Conservation (phyloP, 306 rosid genomes). For the Lithocarpus polystachyus region DNA sequence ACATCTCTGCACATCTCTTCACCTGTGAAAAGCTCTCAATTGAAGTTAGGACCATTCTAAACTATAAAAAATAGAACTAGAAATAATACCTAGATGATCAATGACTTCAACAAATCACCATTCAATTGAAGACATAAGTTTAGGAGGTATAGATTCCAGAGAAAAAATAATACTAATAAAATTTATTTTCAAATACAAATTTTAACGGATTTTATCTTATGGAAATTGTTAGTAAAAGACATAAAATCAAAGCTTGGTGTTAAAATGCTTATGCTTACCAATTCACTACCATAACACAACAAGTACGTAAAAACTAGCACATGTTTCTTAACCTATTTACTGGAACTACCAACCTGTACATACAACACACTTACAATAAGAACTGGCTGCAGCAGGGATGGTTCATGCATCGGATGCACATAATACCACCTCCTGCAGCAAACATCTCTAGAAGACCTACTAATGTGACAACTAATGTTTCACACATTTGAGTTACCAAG, state of each 20-base stretch:
- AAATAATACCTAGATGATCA: neutral
- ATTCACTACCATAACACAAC: neutral
- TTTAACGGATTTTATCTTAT: slow-evolving; percentile 16
- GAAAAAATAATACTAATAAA: neutral
- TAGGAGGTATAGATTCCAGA: slow-evolving; percentile 1
- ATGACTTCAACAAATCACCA: neutral
- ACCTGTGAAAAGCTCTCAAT: slow-evolving; percentile 57
- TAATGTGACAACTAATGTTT: neutral
- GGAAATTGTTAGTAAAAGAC: neutral
- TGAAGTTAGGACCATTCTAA: slow-evolving; percentile 11
- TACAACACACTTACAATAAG: neutral
- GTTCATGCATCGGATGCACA: no score
- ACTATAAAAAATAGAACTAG: neutral
- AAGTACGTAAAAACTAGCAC: neutral
- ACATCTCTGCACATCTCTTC: slow-evolving; percentile 98
- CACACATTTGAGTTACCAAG: neutral
- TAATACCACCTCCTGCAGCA: neutral
- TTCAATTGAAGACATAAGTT: neutral
- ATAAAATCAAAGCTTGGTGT: neutral
- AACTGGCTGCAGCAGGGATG: slow-evolving; percentile 11
- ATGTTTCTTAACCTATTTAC: neutral
- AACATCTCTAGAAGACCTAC: slow-evolving; percentile 9
- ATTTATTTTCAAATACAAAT: slow-evolving; percentile 6
- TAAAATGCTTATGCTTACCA: neutral
- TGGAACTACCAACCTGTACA: slow-evolving; percentile 6